Conservation (phyloP, 139 green algal species). For the Chlorokybus atmophyticus region DNA sequence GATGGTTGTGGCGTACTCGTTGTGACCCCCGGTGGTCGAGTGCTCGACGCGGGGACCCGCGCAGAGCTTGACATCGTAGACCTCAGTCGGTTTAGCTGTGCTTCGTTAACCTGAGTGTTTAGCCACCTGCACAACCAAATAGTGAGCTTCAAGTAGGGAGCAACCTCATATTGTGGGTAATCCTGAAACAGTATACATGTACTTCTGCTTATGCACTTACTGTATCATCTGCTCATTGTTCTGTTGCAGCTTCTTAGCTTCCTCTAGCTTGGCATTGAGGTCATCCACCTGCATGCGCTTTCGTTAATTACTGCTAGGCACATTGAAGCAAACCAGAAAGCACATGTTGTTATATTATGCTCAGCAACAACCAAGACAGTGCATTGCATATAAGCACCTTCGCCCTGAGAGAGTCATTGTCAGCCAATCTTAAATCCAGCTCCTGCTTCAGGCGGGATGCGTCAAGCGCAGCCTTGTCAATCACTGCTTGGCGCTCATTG, state of each 20-base stretch:
- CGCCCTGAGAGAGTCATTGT: background rate
- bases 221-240: constrained; percentile 86
- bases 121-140: constrained; percentile 46
- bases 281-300: constrained; percentile 31
- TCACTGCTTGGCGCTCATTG: constrained; percentile 30
- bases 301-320: background rate
- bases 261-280: constrained; percentile 57
- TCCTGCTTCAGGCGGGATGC: background rate
- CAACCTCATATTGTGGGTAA: background rate
- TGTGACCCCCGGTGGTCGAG: no score
- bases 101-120: constrained; percentile 71
- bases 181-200: background rate
- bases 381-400: background rate
- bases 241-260: constrained; percentile 57
- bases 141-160: background rate
- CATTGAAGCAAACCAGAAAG: background rate
- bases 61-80: no score
- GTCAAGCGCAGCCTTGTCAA: constrained; percentile 18
- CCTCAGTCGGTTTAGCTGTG: constrained; percentile 42
- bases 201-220: background rate
- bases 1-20: no score
- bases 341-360: background rate
- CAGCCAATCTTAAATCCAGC: background rate
- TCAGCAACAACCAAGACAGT: background rate
- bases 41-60: no score